Percentiles rank a stretch among this genome's conserved stretches.
Evolutionary conservation across 2,329 filamentous ascomycete species (phyloP).

Genomic region (Aspergillus alliaceus): DNA sequence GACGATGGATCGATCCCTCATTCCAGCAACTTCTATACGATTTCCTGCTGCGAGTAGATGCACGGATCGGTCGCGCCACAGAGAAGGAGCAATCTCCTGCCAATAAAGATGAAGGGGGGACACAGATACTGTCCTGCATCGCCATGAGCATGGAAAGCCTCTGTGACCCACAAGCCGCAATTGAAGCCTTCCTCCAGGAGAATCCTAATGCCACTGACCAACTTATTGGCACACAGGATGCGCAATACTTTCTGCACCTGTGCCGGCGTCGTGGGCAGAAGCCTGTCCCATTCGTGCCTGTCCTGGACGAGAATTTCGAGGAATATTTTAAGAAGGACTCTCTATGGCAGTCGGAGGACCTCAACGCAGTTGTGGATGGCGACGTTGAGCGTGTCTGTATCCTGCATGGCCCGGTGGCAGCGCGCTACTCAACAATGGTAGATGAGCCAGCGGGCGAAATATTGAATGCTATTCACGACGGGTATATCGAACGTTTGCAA

Average conservation of each 20-base stretch:
- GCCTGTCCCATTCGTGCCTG: conserved; percentile 91
- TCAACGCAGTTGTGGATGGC: conserved; percentile 92
- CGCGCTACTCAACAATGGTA: conserved; percentile 81
- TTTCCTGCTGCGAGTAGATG: conserved; percentile 94
- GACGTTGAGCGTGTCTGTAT: conserved; percentile 97
- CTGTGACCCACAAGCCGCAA: conserved; percentile 71
- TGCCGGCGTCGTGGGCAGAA: conserved; percentile 93
- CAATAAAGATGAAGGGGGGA: background rate
- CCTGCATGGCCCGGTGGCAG: conserved; percentile 89
- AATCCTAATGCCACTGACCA: conserved; percentile 87
- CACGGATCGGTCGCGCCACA: conserved; percentile 79
- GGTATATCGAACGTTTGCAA: conserved; percentile 75
- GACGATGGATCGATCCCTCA: conserved; percentile 91
- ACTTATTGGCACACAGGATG: conserved; percentile 96
- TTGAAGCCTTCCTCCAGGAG: conserved; percentile 75
- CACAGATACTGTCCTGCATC: conserved; percentile 59
- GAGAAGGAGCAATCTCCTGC: conserved; percentile 9
- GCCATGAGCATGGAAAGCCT: conserved; percentile 90
- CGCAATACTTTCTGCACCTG: conserved; percentile 91
- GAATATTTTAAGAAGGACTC: conserved; percentile 99
- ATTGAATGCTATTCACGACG: conserved; percentile 82
- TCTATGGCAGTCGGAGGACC: conserved; percentile 96
- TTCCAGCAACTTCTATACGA: conserved; percentile 83
- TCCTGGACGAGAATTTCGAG: conserved; percentile 96
- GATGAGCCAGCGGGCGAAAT: conserved; percentile 97